Evolutionary conservation across 306 rosid species (phyloP), one percentile per base, ranked within the genome.

Genomic region (Trifolium subterraneum): DNA sequence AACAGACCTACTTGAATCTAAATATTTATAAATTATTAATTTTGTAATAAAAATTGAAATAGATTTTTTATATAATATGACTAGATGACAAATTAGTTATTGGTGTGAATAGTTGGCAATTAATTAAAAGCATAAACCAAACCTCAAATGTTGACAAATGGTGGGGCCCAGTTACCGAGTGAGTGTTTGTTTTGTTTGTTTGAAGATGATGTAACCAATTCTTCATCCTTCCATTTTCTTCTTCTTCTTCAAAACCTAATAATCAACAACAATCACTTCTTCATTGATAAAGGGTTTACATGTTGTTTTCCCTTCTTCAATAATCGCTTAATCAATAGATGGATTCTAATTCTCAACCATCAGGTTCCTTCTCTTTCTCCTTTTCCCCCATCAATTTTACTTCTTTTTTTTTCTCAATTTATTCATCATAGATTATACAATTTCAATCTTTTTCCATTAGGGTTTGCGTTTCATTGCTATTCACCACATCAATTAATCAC

Each of bases 321-420:
- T 15, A 63, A 63, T 25, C n/a, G 16, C 33, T 29, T 29, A 29
- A n/a, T 60, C 33, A 4, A 27, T 27, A 0, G 1, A 60, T 64
- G 45, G 35, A 13, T 77, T 60, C 58, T 35, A 72, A 71, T 10
- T 12, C 78, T 15, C 78, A 72, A 45, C 47, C 70, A 38, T 11
- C 63, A 65, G 78, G 82, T 79, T 71, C n/a, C 7, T 62, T 31
- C 31, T 1, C 0, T 20, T 29, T 29, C 16, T 18, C 1, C 39
- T 7, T 7, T 15, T 29, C 15, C 36, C 1, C 38, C 9, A 35
- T 35, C 39, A 35, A 36, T 33, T 35, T 6, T 14, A 10, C 31
- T 6, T 15, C n/a, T 22, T 22, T 22, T 64, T 47, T 39, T 23
- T 39, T 31, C 45, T 47, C 45, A 2, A 22, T 19, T 12, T 19